phyloP scores from a whole-genome alignment of 768 basidiomycete species.

The Tylopilus plumbeoviolaceoides region DNA sequence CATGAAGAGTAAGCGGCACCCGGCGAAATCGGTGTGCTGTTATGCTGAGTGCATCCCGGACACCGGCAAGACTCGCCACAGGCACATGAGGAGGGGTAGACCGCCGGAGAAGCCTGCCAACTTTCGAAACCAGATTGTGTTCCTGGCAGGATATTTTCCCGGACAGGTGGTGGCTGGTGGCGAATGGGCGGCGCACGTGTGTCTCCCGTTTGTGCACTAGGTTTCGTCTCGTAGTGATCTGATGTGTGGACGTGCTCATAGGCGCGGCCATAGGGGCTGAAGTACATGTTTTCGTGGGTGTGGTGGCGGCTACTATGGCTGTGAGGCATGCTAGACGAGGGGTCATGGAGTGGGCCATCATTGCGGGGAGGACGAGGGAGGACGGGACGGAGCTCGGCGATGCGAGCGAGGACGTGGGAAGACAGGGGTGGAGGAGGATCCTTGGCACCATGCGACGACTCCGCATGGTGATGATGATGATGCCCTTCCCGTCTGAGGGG shows the following conservation, averaged over 20 bases:
- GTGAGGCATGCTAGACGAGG: slow-evolving; percentile 43
- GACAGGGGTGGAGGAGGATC: slow-evolving; percentile 29
- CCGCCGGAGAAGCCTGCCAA: slow-evolving; percentile 20
- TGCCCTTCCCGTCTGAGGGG: slow-evolving; percentile 28
- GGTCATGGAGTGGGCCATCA: slow-evolving; percentile 43
- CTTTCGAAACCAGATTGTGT: slow-evolving; percentile 23
- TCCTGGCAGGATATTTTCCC: slow-evolving; percentile 27
- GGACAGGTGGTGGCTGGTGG: slow-evolving; percentile 19
- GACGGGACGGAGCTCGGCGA: slow-evolving; percentile 64
- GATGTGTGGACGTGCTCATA: slow-evolving; percentile 47
- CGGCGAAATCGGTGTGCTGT: slow-evolving; percentile 33
- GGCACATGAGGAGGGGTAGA: slow-evolving; percentile 50
- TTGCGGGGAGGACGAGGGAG: slow-evolving; percentile 54
- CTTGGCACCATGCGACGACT: slow-evolving; percentile 8
- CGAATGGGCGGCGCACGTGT: slow-evolving; percentile 19
- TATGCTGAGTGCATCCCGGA: slow-evolving; percentile 61
- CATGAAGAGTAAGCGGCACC: slow-evolving; percentile 38
- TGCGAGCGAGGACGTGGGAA: slow-evolving; percentile 54
- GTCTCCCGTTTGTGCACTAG: slow-evolving; percentile 11
- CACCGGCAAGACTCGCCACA: slow-evolving; percentile 65
- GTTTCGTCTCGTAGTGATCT: slow-evolving; percentile 31
- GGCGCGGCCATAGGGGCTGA: slow-evolving; percentile 66
- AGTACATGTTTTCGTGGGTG: slow-evolving; percentile 46
- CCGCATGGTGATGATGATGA: slow-evolving; percentile 17
- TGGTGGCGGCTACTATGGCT: slow-evolving; percentile 43